These are phyloP conservation scores for Annulohypoxylon maeteangense DNA, from an alignment of 495 filamentous ascomycete genomes.

Conservation along the genomic window DNA sequence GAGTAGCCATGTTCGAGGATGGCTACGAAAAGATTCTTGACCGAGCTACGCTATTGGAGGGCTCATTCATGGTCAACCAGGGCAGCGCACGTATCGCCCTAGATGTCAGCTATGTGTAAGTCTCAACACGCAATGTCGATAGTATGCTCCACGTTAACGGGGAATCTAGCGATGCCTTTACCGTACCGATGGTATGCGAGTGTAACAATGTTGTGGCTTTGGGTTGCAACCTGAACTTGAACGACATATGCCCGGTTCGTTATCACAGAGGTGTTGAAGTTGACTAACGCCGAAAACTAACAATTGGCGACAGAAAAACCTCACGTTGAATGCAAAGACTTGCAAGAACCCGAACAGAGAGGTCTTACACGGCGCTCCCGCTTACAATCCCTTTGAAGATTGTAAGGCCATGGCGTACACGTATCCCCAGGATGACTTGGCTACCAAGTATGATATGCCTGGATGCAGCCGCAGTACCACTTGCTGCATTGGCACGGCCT, in stretches of 20 bases:
- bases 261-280: neutral
- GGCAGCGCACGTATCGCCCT: slow-evolving; percentile 29
- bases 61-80: slow-evolving; percentile 26
- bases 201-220: slow-evolving; percentile 22
- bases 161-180: slow-evolving; percentile 37
- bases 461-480: slow-evolving; percentile 30
- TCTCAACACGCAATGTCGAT: neutral
- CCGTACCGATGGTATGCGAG: slow-evolving; percentile 44
- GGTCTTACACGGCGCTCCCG: neutral
- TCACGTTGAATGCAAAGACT: slow-evolving; percentile 30
- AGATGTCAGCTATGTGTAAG: slow-evolving; percentile 47
- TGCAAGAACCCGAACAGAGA: slow-evolving; percentile 42
- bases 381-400: slow-evolving; percentile 30
- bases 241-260: slow-evolving; percentile 40
- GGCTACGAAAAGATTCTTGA: slow-evolving; percentile 17
- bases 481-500: slow-evolving; percentile 43
- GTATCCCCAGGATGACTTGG: slow-evolving; percentile 36
- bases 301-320: slow-evolving; percentile 23
- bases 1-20: slow-evolving; percentile 39
- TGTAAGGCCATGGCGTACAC: slow-evolving; percentile 40
- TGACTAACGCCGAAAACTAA: neutral
- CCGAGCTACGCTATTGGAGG: slow-evolving; percentile 38
- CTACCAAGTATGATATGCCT: slow-evolving; percentile 31
- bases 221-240: slow-evolving; percentile 44
- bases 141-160: slow-evolving; percentile 1